Percentiles rank a stretch among this genome's conserved stretches.
Evolutionary conservation across 495 filamentous ascomycete species (phyloP).

Genomic region (Penicillium roqueforti): DNA sequence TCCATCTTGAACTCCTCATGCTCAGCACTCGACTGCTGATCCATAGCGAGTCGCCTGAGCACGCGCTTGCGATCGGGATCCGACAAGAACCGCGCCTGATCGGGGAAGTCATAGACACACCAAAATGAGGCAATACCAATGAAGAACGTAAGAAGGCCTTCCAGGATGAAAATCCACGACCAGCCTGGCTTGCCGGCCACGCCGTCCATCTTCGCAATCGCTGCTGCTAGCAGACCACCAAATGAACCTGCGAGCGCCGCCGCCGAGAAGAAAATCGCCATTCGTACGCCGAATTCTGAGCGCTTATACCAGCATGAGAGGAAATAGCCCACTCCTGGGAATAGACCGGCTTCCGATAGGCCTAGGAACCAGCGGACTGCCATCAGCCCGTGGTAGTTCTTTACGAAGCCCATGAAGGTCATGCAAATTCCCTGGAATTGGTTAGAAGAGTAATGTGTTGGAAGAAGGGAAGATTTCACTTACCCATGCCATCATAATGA

Average conservation of each 20-base stretch:
- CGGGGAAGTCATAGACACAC: constrained; percentile 88
- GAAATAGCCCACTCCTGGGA: constrained; percentile 86
- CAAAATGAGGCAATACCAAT: constrained; percentile 73
- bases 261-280: constrained; percentile 82
- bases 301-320: constrained; percentile 85
- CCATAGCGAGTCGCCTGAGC: constrained; percentile 63
- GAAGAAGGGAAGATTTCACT: not conserved
- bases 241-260: constrained; percentile 79
- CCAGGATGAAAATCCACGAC: constrained; percentile 66
- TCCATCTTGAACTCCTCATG: constrained; percentile 74
- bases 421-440: constrained; percentile 65
- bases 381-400: constrained; percentile 75
- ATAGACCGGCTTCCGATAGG: constrained; percentile 76
- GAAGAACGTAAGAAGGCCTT: constrained; percentile 71
- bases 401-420: constrained; percentile 77
- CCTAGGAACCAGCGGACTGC: constrained; percentile 84
- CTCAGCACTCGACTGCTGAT: constrained; percentile 73
- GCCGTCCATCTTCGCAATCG: constrained; percentile 60
- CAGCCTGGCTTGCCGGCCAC: constrained; percentile 61
- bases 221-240: constrained; percentile 49
- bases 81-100: constrained; percentile 72
- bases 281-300: constrained; percentile 69
- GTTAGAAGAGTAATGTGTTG: not conserved
- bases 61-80: constrained; percentile 70
- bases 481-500: constrained; percentile 57